Evolutionary conservation across 140 eudicot species (phyloP).

Genomic region (Oenanthe javanica): DNA sequence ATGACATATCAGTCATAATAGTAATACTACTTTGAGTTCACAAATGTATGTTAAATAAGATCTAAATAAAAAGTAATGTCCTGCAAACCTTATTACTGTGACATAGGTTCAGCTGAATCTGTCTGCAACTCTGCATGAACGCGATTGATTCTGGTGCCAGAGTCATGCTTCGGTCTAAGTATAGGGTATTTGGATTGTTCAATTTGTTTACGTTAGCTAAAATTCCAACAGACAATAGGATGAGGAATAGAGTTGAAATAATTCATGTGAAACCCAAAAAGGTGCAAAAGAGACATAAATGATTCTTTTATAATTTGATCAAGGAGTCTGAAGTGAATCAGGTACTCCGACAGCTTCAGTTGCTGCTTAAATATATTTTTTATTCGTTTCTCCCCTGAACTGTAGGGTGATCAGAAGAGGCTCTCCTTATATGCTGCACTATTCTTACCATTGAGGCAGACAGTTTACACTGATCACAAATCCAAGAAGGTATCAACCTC

Average conservation of each 20-base stretch:
- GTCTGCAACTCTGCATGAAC: not conserved
- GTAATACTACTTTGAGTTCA: not conserved
- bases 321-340: not conserved
- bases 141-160: not conserved
- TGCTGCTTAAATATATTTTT: not conserved
- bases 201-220: not conserved
- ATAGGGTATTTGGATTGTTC: not conserved
- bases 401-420: slow-evolving; percentile 60
- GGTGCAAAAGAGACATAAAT: not conserved
- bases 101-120: not conserved
- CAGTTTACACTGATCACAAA: slow-evolving; percentile 48
- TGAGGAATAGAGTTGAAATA: not conserved
- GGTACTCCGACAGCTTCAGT: not conserved
- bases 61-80: not conserved
- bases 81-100: not conserved
- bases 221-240: not conserved
- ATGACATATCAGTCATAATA: not conserved
- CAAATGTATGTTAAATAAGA: not conserved
- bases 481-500: slow-evolving; percentile 36
- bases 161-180: not conserved
- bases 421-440: slow-evolving; percentile 59
- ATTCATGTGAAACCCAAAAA: not conserved
- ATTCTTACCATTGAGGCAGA: slow-evolving; percentile 56
- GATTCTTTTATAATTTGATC: not conserved
- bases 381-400: not conserved